These are phyloP conservation scores for Aspergillus ibericus DNA, from an alignment of 2,329 filamentous ascomycete genomes.

Conservation along the genomic window DNA sequence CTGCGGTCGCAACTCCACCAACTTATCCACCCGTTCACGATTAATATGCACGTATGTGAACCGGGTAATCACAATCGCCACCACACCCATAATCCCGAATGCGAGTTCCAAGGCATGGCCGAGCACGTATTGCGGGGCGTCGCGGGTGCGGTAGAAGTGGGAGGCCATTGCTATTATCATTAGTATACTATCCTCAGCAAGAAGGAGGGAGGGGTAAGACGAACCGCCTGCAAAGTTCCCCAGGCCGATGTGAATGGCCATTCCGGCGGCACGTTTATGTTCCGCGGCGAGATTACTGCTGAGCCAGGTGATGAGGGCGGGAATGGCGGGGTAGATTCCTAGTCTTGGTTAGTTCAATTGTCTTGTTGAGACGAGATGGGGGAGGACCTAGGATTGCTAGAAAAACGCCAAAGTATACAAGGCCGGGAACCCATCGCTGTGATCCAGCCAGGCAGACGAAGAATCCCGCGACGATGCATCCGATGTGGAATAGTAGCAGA, in stretches of 20 bases:
- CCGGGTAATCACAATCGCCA: conserved; percentile 46
- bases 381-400: conserved; percentile 46
- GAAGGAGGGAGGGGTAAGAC: not conserved
- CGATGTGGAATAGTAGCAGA: conserved; percentile 57
- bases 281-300: conserved; percentile 60
- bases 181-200: not conserved
- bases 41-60: conserved; percentile 61
- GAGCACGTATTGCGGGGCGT: conserved; percentile 52
- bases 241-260: conserved; percentile 64
- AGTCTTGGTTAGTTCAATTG: conserved; percentile 1
- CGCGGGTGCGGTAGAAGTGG: conserved; percentile 64
- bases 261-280: conserved; percentile 58
- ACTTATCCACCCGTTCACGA: conserved; percentile 50
- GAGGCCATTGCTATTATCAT: conserved; percentile 60
- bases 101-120: conserved; percentile 54
- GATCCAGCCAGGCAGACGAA: conserved; percentile 46
- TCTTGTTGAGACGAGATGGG: no score
- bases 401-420: conserved; percentile 51
- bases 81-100: conserved; percentile 50
- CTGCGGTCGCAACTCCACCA: conserved; percentile 18
- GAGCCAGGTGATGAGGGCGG: conserved; percentile 56
- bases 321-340: conserved; percentile 50
- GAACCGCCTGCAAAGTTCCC: conserved; percentile 53
- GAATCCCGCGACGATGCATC: conserved; percentile 58
- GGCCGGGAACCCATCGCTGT: conserved; percentile 37